These are phyloP conservation scores for Boletus rubescentipes DNA, from an alignment of 768 basidiomycete species.

Conservation along the genomic window DNA sequence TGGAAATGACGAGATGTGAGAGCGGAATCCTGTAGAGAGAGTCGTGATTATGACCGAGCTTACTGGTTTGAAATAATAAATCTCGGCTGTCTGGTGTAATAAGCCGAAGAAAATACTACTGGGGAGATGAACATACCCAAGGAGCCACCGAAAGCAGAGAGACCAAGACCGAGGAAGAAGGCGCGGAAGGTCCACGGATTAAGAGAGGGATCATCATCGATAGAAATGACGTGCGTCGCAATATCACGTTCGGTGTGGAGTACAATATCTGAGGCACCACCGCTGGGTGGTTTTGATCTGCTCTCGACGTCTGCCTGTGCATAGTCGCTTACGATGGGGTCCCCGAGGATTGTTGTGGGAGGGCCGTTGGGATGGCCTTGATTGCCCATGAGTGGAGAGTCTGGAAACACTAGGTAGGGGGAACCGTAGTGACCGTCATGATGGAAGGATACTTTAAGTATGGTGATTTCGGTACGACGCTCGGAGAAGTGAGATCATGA, in stretches of 20 bases:
- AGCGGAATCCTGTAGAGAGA: not conserved
- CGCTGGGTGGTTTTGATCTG: not conserved
- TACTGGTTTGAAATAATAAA: slow-evolving; percentile 63
- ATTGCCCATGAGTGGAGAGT: slow-evolving; percentile 3
- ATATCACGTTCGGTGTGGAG: slow-evolving; percentile 46
- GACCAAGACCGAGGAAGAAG: slow-evolving; percentile 53
- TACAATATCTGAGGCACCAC: slow-evolving; percentile 12
- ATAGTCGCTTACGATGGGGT: slow-evolving; percentile 8
- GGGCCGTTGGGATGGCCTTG: not conserved
- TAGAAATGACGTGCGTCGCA: slow-evolving; percentile 44
- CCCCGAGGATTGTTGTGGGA: not conserved
- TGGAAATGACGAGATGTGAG: slow-evolving; percentile 17
- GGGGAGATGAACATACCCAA: slow-evolving; percentile 35
- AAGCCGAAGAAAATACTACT: not conserved
- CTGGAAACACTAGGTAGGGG: not conserved
- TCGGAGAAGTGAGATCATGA: too few species aligned
- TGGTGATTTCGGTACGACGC: too few species aligned
- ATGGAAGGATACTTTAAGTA: not conserved
- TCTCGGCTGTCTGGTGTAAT: slow-evolving; percentile 40
- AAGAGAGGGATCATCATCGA: slow-evolving; percentile 30
- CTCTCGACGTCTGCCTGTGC: slow-evolving; percentile 35
- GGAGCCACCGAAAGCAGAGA: slow-evolving; percentile 51
- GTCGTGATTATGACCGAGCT: not conserved
- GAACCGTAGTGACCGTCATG: not conserved
- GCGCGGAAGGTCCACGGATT: slow-evolving; percentile 40